phyloP scores from a whole-genome alignment of 768 basidiomycete genomes.

The Psilocybe cubensis region DNA sequence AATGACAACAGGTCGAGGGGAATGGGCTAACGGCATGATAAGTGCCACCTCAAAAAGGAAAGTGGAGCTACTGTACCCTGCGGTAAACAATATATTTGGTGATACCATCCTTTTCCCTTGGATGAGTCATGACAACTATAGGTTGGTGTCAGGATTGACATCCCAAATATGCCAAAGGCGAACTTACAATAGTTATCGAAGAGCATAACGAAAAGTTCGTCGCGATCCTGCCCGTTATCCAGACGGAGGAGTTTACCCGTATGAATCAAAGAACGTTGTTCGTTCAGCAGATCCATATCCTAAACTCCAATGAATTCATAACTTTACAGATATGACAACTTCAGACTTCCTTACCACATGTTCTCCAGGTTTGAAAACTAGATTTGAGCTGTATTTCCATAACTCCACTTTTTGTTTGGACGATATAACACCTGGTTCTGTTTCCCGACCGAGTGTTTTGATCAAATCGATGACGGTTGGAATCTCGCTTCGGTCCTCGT shows the following conservation, averaged over 20 bases:
- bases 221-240: constrained; percentile 67
- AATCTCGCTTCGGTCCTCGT: constrained; percentile 81
- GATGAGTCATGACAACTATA: constrained; percentile 84
- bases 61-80: constrained; percentile 51
- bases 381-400: constrained; percentile 79
- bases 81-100: constrained; percentile 81
- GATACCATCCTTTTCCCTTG: constrained; percentile 71
- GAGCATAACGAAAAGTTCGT: constrained; percentile 81
- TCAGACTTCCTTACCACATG: constrained; percentile 46
- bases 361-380: constrained; percentile 81
- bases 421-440: constrained; percentile 82
- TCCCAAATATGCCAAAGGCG: not conserved
- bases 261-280: constrained; percentile 83
- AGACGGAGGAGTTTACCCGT: constrained; percentile 74
- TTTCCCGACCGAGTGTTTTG: constrained; percentile 82
- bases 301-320: constrained; percentile 19
- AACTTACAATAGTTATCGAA: constrained; percentile 93
- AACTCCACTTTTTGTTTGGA: constrained; percentile 90
- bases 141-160: constrained; percentile 3
- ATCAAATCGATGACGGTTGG: constrained; percentile 91
- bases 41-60: constrained; percentile 24
- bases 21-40: constrained; percentile 67
- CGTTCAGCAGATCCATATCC: constrained; percentile 90
- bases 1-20: constrained; percentile 88
- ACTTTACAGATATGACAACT: not conserved